phyloP scores from a whole-genome alignment of 108 stramenopile genomes.

The Nitzschia inconspicua region DNA sequence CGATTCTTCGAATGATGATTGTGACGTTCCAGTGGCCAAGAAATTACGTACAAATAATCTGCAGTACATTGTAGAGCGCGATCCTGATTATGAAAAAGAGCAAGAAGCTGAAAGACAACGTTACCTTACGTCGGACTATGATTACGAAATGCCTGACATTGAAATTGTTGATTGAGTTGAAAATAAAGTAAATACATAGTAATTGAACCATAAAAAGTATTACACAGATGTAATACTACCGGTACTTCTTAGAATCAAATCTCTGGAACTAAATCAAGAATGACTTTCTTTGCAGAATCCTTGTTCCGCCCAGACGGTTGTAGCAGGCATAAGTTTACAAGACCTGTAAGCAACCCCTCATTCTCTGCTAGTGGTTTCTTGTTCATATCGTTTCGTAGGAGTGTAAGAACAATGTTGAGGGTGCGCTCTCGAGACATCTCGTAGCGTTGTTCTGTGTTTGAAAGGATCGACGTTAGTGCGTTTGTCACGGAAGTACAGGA shows the following conservation, averaged over 20 bases:
- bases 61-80: not conserved
- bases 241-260: no score
- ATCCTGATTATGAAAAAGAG: not conserved
- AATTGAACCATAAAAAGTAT: no score
- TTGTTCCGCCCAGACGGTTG: conserved; percentile 18
- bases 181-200: no score
- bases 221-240: no score
- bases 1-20: conserved; percentile 55
- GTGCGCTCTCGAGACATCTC: conserved; percentile 17
- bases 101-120: no score
- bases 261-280: conserved; percentile 36
- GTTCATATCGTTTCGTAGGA: conserved; percentile 18
- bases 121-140: no score
- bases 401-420: conserved; percentile 9
- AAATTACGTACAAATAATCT: conserved; percentile 7
- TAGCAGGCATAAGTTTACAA: conserved; percentile 24
- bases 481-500: conserved; percentile 16
- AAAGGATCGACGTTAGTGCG: conserved; percentile 17
- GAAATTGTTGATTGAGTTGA: no score
- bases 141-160: not conserved
- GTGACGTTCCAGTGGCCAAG: conserved; percentile 23
- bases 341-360: conserved; percentile 36
- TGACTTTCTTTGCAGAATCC: conserved; percentile 22
- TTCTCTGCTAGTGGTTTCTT: conserved; percentile 30
- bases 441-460: not conserved